Evolutionary conservation across 805 yeast genomes (phyloP), one percentile per base, ranked within the genome.

Genomic region (Cyberlindnera lachancei): DNA sequence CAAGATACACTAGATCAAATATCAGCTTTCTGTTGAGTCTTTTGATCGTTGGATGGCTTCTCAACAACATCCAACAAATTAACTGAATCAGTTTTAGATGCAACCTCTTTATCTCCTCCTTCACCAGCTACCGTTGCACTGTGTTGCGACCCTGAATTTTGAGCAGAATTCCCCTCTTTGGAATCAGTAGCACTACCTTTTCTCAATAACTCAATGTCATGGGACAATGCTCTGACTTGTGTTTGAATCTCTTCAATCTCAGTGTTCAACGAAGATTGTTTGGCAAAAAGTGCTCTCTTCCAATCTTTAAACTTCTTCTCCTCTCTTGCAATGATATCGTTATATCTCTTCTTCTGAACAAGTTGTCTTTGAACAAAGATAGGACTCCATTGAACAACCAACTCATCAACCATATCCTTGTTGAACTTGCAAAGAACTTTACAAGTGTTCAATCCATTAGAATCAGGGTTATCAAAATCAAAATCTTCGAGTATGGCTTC

Each of bases 251-350:
- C 19, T 11, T 29, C 39, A 15, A 31, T 31, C 27, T 36, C 35
- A 16, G 7, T 53, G 43, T 79, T 79, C 41, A 73, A 68, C 33
- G 53, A 53, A n/a, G 58, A 60, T 53, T 80, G 87, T 46, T 70
- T 70, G 14, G 61, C 63, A 30, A 69, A 61, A 29, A 81, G 57
- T 0, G 70, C 70, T 34, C 53, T 56, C 46, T 75, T 75, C 84
- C 85, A 77, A 20, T 68, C 74, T 46, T 69, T 70, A 41, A 79
- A 78, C 40, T 70, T 67, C 29, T 50, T 56, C 39, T 78, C 84
- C 48, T 79, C 79, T 4, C 46, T 34, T 11, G 55, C 49, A 25
- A 73, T 66, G 16, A 63, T 49, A 14, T 59, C 66, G 15, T 64
- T 58, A 33, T 67, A 69, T 34, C 57, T 61, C 36, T 54, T 59